phyloP scores from a whole-genome alignment of 2,329 filamentous ascomycete species.

The Aureobasidium vineae region DNA sequence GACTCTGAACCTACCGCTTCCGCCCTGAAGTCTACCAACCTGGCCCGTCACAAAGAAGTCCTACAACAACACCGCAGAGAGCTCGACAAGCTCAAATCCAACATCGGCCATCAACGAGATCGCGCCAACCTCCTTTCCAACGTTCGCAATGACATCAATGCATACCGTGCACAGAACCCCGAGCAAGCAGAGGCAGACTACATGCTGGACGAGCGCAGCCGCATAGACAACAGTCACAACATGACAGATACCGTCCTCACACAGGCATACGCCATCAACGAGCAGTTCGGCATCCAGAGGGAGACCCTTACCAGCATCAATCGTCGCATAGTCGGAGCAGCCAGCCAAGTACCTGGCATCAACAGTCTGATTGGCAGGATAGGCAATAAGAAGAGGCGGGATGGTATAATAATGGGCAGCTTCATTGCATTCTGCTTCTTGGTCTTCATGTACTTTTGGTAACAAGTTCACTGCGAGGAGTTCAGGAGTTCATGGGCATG shows the following conservation, averaged over 20 bases:
- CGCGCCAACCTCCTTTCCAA: constrained; percentile 86
- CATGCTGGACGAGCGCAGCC: constrained; percentile 85
- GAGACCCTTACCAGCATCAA: constrained; percentile 89
- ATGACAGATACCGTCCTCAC: constrained; percentile 87
- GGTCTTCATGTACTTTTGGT: constrained; percentile 77
- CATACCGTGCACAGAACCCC: constrained; percentile 76
- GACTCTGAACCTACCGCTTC: constrained; percentile 92
- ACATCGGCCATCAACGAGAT: constrained; percentile 75
- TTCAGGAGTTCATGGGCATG: background rate
- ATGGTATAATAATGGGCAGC: constrained; percentile 86
- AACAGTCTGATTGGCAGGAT: constrained; percentile 91
- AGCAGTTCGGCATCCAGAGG: constrained; percentile 81
- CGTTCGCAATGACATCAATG: constrained; percentile 87
- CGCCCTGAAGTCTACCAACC: constrained; percentile 95
- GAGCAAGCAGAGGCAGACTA: constrained; percentile 88
- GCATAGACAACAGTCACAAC: constrained; percentile 85
- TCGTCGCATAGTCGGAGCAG: constrained; percentile 81
- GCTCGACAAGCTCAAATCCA: constrained; percentile 68
- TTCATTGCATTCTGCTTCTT: constrained; percentile 94
- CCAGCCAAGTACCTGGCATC: constrained; percentile 87
- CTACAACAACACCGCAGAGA: constrained; percentile 83
- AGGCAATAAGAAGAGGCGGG: constrained; percentile 88
- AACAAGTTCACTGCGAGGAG: constrained; percentile 16
- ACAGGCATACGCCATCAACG: constrained; percentile 95
- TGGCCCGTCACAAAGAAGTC: constrained; percentile 86